A percentile compares a stretch with the other conserved stretches of the same genome.
phyloP scores from a whole-genome alignment of 176 grass and related monocot species.

The Olyra latifolia region DNA sequence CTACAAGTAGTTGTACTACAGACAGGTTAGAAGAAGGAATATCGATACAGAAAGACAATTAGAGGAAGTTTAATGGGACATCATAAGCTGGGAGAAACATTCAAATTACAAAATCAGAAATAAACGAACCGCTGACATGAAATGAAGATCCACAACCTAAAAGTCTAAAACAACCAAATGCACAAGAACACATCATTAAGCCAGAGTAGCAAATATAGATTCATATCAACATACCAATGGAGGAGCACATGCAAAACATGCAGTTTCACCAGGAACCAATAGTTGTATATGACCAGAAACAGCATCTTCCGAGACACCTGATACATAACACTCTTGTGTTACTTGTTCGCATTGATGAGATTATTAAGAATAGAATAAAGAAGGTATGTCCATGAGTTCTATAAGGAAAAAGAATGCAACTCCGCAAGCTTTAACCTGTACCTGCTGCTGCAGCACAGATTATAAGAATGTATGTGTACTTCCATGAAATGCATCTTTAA shows the following conservation, averaged over 20 bases:
- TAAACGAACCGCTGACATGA: not conserved
- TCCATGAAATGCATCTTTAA: not conserved
- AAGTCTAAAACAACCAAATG: not conserved
- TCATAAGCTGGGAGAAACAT: not conserved
- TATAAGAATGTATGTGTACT: not conserved
- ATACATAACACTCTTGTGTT: conserved; percentile 14
- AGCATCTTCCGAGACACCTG: conserved; percentile 98
- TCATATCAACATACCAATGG: conserved; percentile 63
- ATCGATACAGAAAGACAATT: not conserved
- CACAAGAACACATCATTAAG: conserved; percentile 38
- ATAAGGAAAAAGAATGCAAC: not conserved
- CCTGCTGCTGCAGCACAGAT: not conserved
- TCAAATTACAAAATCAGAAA: conserved; percentile 1
- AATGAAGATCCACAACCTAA: not conserved
- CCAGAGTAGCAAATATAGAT: conserved; percentile 24
- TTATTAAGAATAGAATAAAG: not conserved
- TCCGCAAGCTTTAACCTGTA: not conserved
- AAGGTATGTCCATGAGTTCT: not conserved
- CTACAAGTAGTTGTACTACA: conserved; percentile 34
- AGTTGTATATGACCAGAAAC: conserved; percentile 99
- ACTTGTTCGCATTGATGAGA: not conserved
- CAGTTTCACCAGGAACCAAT: conserved; percentile 88
- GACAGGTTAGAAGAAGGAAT: not conserved
- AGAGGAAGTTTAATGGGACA: not conserved
- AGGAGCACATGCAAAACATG: conserved; percentile 98